Base-by-base conservation (phyloP, 352 stramenopile species). In the Pythium phragmitis region DNA sequence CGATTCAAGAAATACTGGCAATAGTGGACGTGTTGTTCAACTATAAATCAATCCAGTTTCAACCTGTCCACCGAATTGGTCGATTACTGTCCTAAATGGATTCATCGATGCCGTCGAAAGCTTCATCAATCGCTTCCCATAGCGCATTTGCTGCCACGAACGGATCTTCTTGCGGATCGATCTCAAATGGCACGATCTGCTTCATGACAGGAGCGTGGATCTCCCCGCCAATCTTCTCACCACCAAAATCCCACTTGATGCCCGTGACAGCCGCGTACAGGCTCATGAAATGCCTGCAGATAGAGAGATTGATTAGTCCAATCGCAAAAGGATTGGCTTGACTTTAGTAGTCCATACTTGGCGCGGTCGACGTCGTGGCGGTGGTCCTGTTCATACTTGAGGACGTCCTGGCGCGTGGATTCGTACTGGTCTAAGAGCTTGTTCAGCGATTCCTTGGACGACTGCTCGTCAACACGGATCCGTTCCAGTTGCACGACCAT, bases 201-300 rank as follows among this genome's bases (percentile, higher is more conserved):
- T 91, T 77, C 30, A 78, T 91, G 14, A 67, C 58, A 26, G 79
- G 78, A 13, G 82, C 78, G 51, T 87, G 78, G 41, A 91, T 91
- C 53, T 91, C 82, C 13, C 81, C 84, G 48, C 65, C 77, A 62
- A 91, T 76, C 11, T 76, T 69, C 11, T 64, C 33, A 16, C 66
- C 72, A n/a, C 67, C 80, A 45, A 91, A 88, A 46, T 90, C 78
- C 82, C 82, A 93, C 63, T 87, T 88, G 75, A 93, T 93, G 39
- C 84, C 82, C 6, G 82, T 91, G 13, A 91, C 70, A 7, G 80
- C 80, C 3, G 84, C 84, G 41, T 88, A 91, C 21, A 93, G 64
- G 26, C 80, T 86, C 80, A 93, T 91, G 56, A 88, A 79, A 51
- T 89, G 85, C 50, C 84, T 93, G 48, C 5, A 62, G 23, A 28